These are phyloP conservation scores for Xylariaceae sp. DNA, from an alignment of 2,329 filamentous ascomycete species.

Conservation along the genomic window DNA sequence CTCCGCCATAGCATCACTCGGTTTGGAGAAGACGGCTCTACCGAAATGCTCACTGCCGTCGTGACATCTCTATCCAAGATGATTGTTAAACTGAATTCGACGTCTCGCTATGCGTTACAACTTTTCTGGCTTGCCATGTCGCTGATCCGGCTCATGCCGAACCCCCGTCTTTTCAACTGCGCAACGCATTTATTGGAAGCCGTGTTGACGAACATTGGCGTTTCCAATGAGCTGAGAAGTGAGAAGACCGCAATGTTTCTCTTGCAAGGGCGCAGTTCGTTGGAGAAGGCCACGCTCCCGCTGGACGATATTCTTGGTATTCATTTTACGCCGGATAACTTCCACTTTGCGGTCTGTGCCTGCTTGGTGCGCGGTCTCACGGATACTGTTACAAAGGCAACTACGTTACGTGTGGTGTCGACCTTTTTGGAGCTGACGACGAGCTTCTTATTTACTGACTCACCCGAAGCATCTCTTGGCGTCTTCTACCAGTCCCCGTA, in stretches of 20 bases:
- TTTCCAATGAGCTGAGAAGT: conserved; percentile 55
- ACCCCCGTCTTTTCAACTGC: conserved; percentile 58
- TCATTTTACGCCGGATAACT: conserved; percentile 59
- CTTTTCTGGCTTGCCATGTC: conserved; percentile 68
- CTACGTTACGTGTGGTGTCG: conserved; percentile 57
- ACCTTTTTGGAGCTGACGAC: conserved; percentile 56
- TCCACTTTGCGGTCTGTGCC: conserved; percentile 64
- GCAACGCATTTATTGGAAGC: conserved; percentile 62
- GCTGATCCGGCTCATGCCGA: conserved; percentile 59
- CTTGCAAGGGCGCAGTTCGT: conserved; percentile 55
- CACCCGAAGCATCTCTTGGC: conserved; percentile 29
- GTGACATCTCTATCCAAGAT: conserved; percentile 65
- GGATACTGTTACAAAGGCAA: conserved; percentile 56
- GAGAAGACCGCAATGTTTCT: conserved; percentile 57
- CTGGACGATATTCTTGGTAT: conserved; percentile 64
- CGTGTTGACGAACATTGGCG: conserved; percentile 60
- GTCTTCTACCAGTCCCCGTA: conserved; percentile 51
- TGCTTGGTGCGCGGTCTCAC: conserved; percentile 61
- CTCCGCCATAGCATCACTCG: conserved; percentile 61
- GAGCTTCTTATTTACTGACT: conserved; percentile 32
- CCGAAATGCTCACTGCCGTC: conserved; percentile 65
- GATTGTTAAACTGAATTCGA: conserved; percentile 63
- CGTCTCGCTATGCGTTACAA: conserved; percentile 64
- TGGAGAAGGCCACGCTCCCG: conserved; percentile 59
- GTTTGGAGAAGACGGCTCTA: conserved; percentile 60